phyloP scores from a whole-genome alignment of 306 rosid genomes.

The Rosa persica region DNA sequence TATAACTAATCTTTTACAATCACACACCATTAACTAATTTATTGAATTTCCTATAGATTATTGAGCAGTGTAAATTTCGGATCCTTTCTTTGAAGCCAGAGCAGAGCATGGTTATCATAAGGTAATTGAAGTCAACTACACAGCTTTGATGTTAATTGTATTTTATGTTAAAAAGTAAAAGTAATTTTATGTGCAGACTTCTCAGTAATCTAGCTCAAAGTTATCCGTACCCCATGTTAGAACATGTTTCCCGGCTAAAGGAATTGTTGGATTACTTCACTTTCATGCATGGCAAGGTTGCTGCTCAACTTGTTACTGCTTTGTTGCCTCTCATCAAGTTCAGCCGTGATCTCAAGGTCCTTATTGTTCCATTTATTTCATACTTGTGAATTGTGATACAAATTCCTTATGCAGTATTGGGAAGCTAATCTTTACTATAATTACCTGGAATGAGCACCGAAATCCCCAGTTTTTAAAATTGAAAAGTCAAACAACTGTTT shows the following conservation, averaged over 20 bases:
- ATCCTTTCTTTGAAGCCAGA: slow-evolving; percentile 40
- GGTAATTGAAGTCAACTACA: slow-evolving; percentile 22
- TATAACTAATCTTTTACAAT: neutral
- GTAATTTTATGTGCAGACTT: slow-evolving; percentile 31
- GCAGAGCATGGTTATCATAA: slow-evolving; percentile 35
- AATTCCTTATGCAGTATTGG: neutral
- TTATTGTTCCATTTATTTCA: neutral
- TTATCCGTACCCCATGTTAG: slow-evolving; percentile 35
- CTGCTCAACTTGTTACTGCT: slow-evolving; percentile 34
- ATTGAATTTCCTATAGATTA: slow-evolving; percentile 24
- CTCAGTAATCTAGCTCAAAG: slow-evolving; percentile 30
- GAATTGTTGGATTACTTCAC: slow-evolving; percentile 45
- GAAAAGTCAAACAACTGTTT: neutral
- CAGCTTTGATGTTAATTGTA: neutral
- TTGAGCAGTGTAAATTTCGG: slow-evolving; percentile 46
- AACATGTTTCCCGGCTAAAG: slow-evolving; percentile 37
- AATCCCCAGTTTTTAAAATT: neutral
- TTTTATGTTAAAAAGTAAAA: neutral
- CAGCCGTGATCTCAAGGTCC: slow-evolving; percentile 43
- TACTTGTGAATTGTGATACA: neutral
- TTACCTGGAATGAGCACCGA: neutral
- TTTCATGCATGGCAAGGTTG: slow-evolving; percentile 44
- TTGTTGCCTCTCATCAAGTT: slow-evolving; percentile 40
- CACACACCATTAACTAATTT: neutral
- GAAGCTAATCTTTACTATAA: neutral